phyloP scores from a whole-genome alignment of 345 rosid species.

The Rhizophora apiculata region DNA sequence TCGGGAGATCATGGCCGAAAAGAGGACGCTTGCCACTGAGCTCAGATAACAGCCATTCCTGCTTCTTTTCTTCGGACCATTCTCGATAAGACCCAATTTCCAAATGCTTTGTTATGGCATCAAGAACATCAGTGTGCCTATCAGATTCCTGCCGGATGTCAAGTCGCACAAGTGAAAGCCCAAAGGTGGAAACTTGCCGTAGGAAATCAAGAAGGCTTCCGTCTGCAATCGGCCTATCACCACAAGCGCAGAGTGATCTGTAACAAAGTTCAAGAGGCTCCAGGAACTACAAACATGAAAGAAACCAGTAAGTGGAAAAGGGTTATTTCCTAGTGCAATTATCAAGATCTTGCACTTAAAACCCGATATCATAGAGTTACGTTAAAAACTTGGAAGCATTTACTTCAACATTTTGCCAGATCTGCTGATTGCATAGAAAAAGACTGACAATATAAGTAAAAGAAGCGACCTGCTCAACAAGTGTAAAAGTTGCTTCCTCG shows the following conservation, averaged over 20 bases:
- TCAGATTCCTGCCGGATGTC: constrained; percentile 98
- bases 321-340: too few relatives aligned
- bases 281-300: constrained; percentile 58
- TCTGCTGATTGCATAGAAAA: too few relatives aligned
- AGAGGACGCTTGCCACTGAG: constrained; percentile 88
- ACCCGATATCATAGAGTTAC: background rate
- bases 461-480: constrained; percentile 62
- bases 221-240: constrained; percentile 93
- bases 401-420: too few relatives aligned
- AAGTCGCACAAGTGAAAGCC: constrained; percentile 89
- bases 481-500: constrained; percentile 66
- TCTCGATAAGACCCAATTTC: constrained; percentile 81
- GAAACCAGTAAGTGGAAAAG: constrained; percentile 17
- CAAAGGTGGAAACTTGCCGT: constrained; percentile 97
- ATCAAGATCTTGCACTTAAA: background rate
- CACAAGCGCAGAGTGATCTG: constrained; percentile 83
- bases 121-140: constrained; percentile 90
- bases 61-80: constrained; percentile 82
- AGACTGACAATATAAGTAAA: background rate
- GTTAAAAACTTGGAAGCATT: too few relatives aligned
- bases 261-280: constrained; percentile 97
- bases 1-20: constrained; percentile 90
- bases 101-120: constrained; percentile 86
- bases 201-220: constrained; percentile 98
- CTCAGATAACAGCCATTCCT: constrained; percentile 92